phyloP scores from a whole-genome alignment of 345 rosid species.

The Geranium brycei region DNA sequence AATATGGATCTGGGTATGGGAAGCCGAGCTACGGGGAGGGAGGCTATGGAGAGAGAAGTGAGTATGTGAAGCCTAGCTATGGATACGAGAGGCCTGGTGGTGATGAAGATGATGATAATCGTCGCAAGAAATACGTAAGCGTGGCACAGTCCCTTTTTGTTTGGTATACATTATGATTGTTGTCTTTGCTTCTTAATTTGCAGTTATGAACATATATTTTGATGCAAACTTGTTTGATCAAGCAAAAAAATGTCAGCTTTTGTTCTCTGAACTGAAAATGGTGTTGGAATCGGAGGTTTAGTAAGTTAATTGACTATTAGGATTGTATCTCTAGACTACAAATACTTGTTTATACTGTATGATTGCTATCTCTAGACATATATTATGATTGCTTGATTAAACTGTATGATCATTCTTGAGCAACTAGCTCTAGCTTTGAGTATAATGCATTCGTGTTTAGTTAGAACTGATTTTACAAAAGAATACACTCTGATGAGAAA shows the following conservation, averaged over 20 bases:
- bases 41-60: conserved; percentile 26
- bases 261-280: no score
- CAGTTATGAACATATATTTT: not conserved
- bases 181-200: not conserved
- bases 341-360: no score
- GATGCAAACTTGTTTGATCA: not conserved
- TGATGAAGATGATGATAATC: conserved; percentile 51
- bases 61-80: conserved; percentile 29
- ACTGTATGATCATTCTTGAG: no score
- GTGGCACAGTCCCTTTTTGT: not conserved
- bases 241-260: no score
- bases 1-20: conserved; percentile 20
- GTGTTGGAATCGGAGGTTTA: no score
- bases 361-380: no score
- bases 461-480: no score
- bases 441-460: no score
- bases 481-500: no score
- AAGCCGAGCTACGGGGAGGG: conserved; percentile 31
- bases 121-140: conserved; percentile 85
- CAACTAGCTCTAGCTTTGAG: not conserved
- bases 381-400: no score
- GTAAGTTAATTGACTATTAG: no score
- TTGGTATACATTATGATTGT: not conserved
- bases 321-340: no score
- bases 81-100: conserved; percentile 12